These are phyloP conservation scores for Phaseolus lunatus DNA, from an alignment of 306 rosid species.

Conservation along the genomic window DNA sequence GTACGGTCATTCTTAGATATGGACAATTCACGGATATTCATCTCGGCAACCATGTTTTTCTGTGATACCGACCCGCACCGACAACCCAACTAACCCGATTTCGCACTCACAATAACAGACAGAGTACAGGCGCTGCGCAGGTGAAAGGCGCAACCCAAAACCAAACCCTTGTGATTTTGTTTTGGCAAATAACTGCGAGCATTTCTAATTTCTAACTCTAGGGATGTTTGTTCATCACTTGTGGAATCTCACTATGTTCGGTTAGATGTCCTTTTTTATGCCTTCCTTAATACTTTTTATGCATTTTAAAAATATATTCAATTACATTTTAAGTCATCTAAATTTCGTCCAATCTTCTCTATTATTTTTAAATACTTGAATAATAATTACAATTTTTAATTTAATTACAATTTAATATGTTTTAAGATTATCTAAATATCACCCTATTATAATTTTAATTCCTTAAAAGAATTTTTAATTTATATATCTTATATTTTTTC, in stretches of 20 bases:
- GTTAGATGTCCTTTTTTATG: not conserved
- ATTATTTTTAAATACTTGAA: too few species aligned
- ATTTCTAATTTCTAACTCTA: not conserved
- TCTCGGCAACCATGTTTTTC: slow-evolving; percentile 69
- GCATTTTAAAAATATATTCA: not conserved
- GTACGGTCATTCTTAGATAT: slow-evolving; percentile 51
- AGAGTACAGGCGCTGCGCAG: not conserved
- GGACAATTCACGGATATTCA: slow-evolving; percentile 51
- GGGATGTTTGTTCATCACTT: not conserved
- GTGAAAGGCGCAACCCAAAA: not conserved
- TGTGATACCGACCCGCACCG: slow-evolving; percentile 49
- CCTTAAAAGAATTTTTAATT: too few species aligned
- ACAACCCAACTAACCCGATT: slow-evolving; percentile 36
- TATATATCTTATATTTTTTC: too few species aligned
- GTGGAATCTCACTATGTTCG: not conserved
- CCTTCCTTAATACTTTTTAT: not conserved
- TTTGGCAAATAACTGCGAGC: not conserved
- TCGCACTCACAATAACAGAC: slow-evolving; percentile 13
- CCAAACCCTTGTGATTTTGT: slow-evolving; percentile 24
- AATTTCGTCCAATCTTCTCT: too few species aligned
- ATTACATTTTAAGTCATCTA: too few species aligned
- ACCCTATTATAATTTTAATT: too few species aligned
- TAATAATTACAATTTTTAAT: too few species aligned
- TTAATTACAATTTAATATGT: too few species aligned
- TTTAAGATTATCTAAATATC: too few species aligned